Base-by-base conservation (phyloP, 345 rosid species). In the Moringa oleifera region DNA sequence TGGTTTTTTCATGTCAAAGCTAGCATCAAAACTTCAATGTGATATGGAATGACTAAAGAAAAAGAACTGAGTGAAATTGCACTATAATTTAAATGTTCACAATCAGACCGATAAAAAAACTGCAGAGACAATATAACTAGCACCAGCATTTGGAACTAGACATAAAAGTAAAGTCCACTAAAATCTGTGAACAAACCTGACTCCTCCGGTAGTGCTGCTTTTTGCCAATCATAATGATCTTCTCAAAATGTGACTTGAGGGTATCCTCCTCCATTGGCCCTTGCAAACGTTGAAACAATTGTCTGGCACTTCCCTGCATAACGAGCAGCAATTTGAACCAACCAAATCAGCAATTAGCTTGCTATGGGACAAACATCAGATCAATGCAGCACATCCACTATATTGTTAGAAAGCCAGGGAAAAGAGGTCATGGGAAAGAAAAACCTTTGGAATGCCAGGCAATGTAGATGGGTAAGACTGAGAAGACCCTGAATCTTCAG, bases 391-490 rank as follows among this genome's bases (percentile, higher is more conserved):
- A 41, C 13, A 41, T 41, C 17, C 12, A 41, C 47, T 41, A 15
- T 11, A 7, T 41, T 41, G 17, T 15, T 15, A 41, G 17, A 15
- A 41, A 41, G 47, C 6, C 17, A 41, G 12, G 13, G 6, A 11
- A 41, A 41, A 41, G 12, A 41, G 12, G 13, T 5, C 6, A 41
- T 41, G 12, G 47, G 12, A 16, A 58, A 25, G 58, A 63, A 70
- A 22, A 57, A 81, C 99, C 98, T 89, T 89, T 4, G 99, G 99
- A 49, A 95, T 95, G 81, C 99, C 99, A 71, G 99, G 99, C 73
- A 95, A 80, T 63, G 98, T 89, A 67, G 99, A 94, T 57, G 99
- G 99, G 75, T 95, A 95, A 73, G 99, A 79, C 82, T 87, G 98
- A 65, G 96, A 95, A 70, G 94, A 85, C 59, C 98, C 97, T 45